These are phyloP conservation scores for Barnettozyma populi DNA, from an alignment of 805 yeast species.

Conservation along the genomic window DNA sequence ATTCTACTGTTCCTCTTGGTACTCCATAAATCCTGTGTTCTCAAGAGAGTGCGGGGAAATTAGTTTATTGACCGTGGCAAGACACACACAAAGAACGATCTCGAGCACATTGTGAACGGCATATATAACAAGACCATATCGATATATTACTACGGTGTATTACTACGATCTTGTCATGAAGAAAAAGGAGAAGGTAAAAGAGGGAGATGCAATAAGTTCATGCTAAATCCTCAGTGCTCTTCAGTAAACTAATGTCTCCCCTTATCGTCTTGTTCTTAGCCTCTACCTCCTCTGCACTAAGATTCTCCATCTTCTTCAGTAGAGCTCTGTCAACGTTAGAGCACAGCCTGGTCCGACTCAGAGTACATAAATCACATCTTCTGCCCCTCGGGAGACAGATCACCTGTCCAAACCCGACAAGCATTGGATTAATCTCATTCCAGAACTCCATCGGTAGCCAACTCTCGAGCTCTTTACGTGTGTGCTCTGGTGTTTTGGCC, in stretches of 20 bases:
- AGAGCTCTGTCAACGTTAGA: constrained; percentile 47
- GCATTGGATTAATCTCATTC: constrained; percentile 77
- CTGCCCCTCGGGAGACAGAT: constrained; percentile 69
- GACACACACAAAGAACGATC: too few relatives aligned
- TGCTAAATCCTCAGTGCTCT: constrained; percentile 32
- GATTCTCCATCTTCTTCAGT: constrained; percentile 27
- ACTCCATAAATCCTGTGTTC: too few relatives aligned
- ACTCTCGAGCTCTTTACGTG: constrained; percentile 58
- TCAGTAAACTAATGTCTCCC: constrained; percentile 38
- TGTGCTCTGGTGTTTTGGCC: constrained; percentile 65
- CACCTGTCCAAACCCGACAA: constrained; percentile 93
- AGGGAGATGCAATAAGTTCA: too few relatives aligned
- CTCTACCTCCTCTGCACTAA: constrained; percentile 18
- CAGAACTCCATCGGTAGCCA: constrained; percentile 76
- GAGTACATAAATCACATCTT: constrained; percentile 66
- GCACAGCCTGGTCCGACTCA: constrained; percentile 51
- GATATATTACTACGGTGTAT: too few relatives aligned
- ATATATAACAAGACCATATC: too few relatives aligned
- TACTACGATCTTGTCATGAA: too few relatives aligned
- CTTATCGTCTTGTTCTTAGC: constrained; percentile 28
- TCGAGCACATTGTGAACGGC: too few relatives aligned
- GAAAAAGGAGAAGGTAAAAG: too few relatives aligned
- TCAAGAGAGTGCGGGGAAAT: too few relatives aligned
- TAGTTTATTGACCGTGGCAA: too few relatives aligned
- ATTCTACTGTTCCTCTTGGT: too few relatives aligned